These are phyloP conservation scores for Pugionium dolabratum DNA, from an alignment of 345 rosid species.

Conservation along the genomic window DNA sequence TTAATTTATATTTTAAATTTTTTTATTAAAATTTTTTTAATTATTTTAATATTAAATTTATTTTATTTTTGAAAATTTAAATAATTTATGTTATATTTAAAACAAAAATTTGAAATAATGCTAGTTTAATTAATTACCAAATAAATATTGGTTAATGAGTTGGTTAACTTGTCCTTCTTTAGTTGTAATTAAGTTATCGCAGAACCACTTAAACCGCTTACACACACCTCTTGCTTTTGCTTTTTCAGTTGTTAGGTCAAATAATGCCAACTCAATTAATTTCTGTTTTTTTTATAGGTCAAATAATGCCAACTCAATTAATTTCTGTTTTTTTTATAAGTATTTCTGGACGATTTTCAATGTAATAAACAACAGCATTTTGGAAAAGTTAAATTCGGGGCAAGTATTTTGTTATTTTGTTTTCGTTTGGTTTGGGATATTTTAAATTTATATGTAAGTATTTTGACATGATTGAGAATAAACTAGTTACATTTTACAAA, in stretches of 20 bases:
- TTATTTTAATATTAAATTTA: too few species aligned
- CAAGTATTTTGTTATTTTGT: too few species aligned
- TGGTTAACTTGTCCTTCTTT: constrained; percentile 33
- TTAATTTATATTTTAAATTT: too few species aligned
- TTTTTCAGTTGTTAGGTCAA: constrained; percentile 33
- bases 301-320: constrained; percentile 20
- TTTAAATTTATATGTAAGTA: too few species aligned
- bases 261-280: constrained; percentile 17
- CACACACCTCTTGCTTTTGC: constrained; percentile 27
- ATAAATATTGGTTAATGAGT: constrained; percentile 28
- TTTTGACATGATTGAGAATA: too few species aligned
- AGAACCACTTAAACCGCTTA: constrained; percentile 23
- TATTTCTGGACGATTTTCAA: background rate
- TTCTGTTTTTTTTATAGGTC: constrained; percentile 6
- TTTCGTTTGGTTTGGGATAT: too few species aligned
- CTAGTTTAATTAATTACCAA: background rate
- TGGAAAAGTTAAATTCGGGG: too few species aligned
- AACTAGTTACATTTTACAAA: too few species aligned
- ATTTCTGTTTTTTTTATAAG: background rate
- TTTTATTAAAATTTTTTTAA: too few species aligned
- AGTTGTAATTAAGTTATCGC: constrained; percentile 16
- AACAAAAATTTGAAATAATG: too few species aligned
- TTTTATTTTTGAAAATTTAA: too few species aligned
- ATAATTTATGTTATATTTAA: too few species aligned
- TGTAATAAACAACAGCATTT: background rate